Conservation (phyloP, 495 filamentous ascomycete genomes). For the Tuber indicum region DNA sequence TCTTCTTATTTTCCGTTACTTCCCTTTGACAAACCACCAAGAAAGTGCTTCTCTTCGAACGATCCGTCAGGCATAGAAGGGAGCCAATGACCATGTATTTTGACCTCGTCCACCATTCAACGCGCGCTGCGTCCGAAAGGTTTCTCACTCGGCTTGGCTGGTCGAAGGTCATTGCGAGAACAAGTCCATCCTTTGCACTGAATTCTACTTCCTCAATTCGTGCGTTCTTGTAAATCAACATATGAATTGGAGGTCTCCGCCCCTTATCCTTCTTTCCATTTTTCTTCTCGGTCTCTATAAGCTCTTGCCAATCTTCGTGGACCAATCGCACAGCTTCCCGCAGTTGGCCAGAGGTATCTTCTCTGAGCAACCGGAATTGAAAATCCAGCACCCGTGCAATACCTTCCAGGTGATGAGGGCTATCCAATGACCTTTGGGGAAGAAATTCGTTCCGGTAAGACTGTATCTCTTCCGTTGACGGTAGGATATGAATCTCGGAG, state of each 20-base stretch:
- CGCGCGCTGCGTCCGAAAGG: conserved; percentile 41
- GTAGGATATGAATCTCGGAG: conserved; percentile 56
- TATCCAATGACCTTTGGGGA: conserved; percentile 50
- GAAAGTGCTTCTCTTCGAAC: conserved; percentile 50
- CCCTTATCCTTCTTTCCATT: conserved; percentile 9
- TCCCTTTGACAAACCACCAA: conserved; percentile 48
- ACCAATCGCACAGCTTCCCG: conserved; percentile 52
- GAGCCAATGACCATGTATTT: conserved; percentile 54
- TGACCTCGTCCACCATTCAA: conserved; percentile 57
- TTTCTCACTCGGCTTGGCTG: conserved; percentile 47
- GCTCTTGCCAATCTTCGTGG: conserved; percentile 41
- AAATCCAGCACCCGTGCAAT: conserved; percentile 59
- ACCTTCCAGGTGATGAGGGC: conserved; percentile 53
- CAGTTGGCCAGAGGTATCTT: conserved; percentile 60
- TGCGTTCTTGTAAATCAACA: conserved; percentile 45
- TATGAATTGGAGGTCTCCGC: conserved; percentile 5
- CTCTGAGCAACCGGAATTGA: conserved; percentile 62
- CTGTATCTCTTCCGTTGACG: conserved; percentile 57
- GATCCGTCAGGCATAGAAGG: conserved; percentile 54
- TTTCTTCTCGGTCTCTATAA: conserved; percentile 17
- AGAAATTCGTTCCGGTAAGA: conserved; percentile 54
- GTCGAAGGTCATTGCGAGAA: conserved; percentile 52
- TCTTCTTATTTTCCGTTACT: conserved; percentile 3
- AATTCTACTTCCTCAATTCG: conserved; percentile 44
- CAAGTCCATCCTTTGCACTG: conserved; percentile 50